Base-by-base conservation (phyloP, 179 eudicot genomes). In the Beta macrorhiza region DNA sequence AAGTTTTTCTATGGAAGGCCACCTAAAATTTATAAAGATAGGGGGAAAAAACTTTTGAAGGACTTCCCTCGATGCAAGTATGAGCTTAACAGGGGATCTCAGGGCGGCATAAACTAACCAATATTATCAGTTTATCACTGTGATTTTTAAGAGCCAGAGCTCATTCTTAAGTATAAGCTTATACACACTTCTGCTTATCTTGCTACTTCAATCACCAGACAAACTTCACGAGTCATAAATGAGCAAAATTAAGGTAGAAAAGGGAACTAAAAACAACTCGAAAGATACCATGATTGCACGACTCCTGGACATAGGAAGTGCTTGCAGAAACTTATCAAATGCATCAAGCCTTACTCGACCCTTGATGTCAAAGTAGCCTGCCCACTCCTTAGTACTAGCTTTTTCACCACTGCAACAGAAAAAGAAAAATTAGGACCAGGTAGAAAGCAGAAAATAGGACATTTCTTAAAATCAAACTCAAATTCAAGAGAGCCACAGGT, bases 311-410 rank as follows among this genome's bases (percentile, higher is more conserved):
- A 87, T 94, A 67, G 96, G 99, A 69, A 96, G 98, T 62, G 90
- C 97, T 84, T 91, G 93, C 67, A 96, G 78, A 68, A 94, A 96
- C 83, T 92, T 94, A 78, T 94, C 96, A 84, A 96, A 96, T 4
- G 97, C 94, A 82, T 92, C 98, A 47, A 91, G 87, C 85, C 91
- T 90, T 37, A 96, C 99, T 79, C 98, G 89, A 11, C 99, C 99
- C 86, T 94, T 96, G 84, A 96, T 91, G 81, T 93, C 99, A 56
- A 96, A 87, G 58, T 86, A 87, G 51, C 78, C 71, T 5, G 93
- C 92, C 99, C 99, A 96, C 77, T 94, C 98, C 72, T 85, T 90
- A 51, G 91, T 88, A 29, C 87, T 83, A 19, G 93, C 88, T 62
- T 90, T 92, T 81, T 96, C 98, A 80, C 99, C 99, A 85, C 99